Evolutionary conservation across 2,329 filamentous ascomycete species (phyloP), one percentile per base, ranked within the genome.

Genomic region (Pseudogymnoascus sp.): DNA sequence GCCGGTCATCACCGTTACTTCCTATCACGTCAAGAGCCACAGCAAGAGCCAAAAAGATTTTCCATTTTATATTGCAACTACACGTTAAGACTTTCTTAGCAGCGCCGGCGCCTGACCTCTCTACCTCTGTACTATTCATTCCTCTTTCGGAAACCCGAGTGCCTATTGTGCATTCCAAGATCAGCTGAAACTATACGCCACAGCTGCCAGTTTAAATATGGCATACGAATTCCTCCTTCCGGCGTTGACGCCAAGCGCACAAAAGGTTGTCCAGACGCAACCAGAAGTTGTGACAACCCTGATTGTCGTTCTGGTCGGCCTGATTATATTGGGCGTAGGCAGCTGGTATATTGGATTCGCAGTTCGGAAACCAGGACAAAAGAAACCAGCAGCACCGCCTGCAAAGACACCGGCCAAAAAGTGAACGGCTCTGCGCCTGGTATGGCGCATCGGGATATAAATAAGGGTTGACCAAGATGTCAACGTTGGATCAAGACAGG

Each of bases 211-310:
- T 50, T n/a, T 17, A 11, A 26, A 17, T 33, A 56, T 56, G 50
- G 50, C 50, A 15, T 56, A 56, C 50, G 50, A 56, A 56, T 56
- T 56, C n/a, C 50, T 56, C 13, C 50, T 56, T 9, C 50, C 50
- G n/a, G 50, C 50, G 5, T 33, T 56, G 13, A 56, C 50, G 29
- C 50, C 50, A 33, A 56, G 21, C 50, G 50, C 50, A 33, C 50
- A 56, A 10, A 56, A 56, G 29, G 50, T 56, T 56, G 50, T 56
- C 29, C 26, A 10, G n/a, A 56, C 50, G 33, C 50, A 56, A n/a
- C 50, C 50, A 10, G 50, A 56, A 56, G 29, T 56, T 6, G 50
- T 56, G n/a, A 56, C 50, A 56, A 56, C 50, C 10, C 6, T 56
- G 50, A 56, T 56, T 56, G 9, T 56, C 50, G 50, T 56, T 13